Percentiles rank a stretch among this genome's conserved stretches.
Evolutionary conservation across 1,284 basidiomycete species (phyloP).

Genomic region (Leccinum subrobustum): DNA sequence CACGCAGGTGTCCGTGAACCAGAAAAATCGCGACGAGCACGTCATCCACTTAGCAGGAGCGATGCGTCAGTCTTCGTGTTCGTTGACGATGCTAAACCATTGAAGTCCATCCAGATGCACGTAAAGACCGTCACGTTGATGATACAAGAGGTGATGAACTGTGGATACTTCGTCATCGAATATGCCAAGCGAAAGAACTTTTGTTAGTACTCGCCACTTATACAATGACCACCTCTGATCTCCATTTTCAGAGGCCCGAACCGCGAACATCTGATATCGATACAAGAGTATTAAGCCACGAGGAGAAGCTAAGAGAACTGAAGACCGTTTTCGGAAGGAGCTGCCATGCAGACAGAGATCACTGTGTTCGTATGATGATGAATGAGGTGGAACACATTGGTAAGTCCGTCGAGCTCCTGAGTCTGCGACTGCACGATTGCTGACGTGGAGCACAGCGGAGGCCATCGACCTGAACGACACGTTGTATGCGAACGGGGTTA

Average conservation of each 20-base stretch:
- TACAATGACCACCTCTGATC: neutral
- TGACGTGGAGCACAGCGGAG: neutral
- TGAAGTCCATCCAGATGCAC: neutral
- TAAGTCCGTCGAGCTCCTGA: neutral
- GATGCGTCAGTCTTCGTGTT: neutral
- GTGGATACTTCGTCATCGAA: neutral
- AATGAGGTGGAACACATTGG: neutral
- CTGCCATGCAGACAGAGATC: neutral
- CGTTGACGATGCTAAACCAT: neutral
- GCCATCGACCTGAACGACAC: neutral
- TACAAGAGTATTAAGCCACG: neutral
- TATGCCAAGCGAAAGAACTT: neutral
- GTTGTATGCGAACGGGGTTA: neutral
- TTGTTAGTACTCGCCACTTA: neutral
- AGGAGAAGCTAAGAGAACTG: neutral
- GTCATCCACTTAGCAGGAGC: neutral
- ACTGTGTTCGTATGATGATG: neutral
- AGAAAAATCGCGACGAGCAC: neutral
- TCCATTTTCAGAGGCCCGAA: neutral
- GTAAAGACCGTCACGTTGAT: neutral
- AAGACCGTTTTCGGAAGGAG: neutral
- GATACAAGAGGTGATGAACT: neutral
- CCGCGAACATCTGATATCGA: neutral
- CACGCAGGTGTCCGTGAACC: neutral
- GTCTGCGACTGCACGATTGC: neutral